Evolutionary conservation across 148 eudicot species (phyloP), one percentile per base, ranked within the genome.

Genomic region (Rhododendron simsii): DNA sequence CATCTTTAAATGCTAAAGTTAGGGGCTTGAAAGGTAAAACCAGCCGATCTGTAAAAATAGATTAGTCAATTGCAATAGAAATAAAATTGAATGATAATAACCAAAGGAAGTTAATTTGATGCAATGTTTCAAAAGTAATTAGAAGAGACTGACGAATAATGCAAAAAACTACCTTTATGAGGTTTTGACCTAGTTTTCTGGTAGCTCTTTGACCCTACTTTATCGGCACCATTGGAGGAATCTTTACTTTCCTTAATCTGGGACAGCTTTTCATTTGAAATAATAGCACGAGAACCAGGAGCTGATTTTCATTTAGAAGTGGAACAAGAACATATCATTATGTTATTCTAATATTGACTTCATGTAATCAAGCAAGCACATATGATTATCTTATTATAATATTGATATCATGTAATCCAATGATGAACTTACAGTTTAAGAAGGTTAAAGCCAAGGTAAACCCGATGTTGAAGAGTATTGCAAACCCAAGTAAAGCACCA

Each of bases 1-100:
- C 86, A 84, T 93, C 91, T 82, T 84, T 90, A 88, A 96, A 96
- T 51, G 88, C 86, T 28, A 96, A 78, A 28, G 91, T 86, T 14
- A 93, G 89, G 55, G 98, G 98, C 84, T 89, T 91, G 82, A 96
- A 96, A 87, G 98, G 98, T 84, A 96, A 87, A 84, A 92, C 91
- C 90, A 93, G 86, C 83, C 84, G 91, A 28, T 91, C 96, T 95
- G 94, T 81, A 88, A 89, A 78, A 78, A 86, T 53, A 78, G 18
- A 85, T 33, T 33, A 86, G 81, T 33, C 80, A 35, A 61, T 44
- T 76, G 75, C 33, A 28, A n/a, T 9, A 78, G 61, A 21, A 26
- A 33, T 44, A 69, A 41, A 45, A 33, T 5, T 53, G 61, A 55
- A 55, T 3, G 18, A 50, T 30, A 10, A 18, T 23, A 55, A 55